Conservation (phyloP, 805 yeast genomes). For the Yamadazyma tumulicola region DNA sequence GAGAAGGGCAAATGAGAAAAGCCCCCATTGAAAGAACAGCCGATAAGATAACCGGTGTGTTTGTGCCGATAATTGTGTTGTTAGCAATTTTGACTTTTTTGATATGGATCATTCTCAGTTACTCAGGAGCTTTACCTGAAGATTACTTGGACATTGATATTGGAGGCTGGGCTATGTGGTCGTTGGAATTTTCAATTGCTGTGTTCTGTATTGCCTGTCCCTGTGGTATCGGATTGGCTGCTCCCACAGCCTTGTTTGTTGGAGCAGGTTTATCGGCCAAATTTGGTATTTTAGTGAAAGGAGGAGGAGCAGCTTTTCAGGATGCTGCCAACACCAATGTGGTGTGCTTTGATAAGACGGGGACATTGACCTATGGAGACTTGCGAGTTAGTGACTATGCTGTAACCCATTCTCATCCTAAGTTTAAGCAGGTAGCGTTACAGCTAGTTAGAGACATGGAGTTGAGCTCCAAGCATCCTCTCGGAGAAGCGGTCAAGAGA, state of each 20-base stretch:
- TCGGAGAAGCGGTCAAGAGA: constrained; percentile 53
- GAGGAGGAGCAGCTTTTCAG: constrained; percentile 82
- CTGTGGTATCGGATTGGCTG: constrained; percentile 81
- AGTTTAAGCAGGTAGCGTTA: constrained; percentile 22
- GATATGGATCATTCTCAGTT: constrained; percentile 62
- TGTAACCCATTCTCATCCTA: constrained; percentile 13
- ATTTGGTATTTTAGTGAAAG: constrained; percentile 69
- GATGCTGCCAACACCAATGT: constrained; percentile 63
- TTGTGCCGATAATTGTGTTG: constrained; percentile 66
- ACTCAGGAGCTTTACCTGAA: constrained; percentile 49
- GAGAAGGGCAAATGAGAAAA: constrained; percentile 68
- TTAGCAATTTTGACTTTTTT: constrained; percentile 65
- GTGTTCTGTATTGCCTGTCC: constrained; percentile 86
- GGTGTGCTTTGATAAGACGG: constrained; percentile 77
- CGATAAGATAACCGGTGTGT: constrained; percentile 63
- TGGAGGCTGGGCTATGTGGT: constrained; percentile 78
- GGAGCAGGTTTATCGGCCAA: constrained; percentile 80
- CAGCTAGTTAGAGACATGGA: constrained; percentile 61
- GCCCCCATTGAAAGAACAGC: constrained; percentile 75
- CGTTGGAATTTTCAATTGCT: constrained; percentile 70
- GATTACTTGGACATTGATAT: constrained; percentile 58
- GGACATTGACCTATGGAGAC: constrained; percentile 70
- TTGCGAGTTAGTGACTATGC: constrained; percentile 52
- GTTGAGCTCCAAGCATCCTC: constrained; percentile 63
- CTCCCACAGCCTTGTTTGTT: constrained; percentile 78